Percentiles rank a stretch among this genome's conserved stretches.
Evolutionary conservation across 345 rosid species (phyloP).

Genomic region (Cardamine occulta): DNA sequence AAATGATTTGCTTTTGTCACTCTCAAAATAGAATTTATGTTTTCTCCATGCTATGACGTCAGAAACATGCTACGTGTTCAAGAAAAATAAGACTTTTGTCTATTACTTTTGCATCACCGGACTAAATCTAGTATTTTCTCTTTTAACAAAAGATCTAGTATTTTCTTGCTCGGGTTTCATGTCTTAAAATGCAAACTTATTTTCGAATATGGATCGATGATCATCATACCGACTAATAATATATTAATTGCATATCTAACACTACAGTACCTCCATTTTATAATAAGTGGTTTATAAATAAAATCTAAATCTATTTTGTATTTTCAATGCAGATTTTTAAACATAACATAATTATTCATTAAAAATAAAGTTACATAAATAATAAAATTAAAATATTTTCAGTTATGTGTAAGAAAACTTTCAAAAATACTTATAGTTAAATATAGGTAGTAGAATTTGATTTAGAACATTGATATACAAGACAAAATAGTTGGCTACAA

Average conservation of each 20-base stretch:
- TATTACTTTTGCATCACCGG: conserved; percentile 12
- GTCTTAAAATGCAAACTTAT: neutral
- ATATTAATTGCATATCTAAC: no score
- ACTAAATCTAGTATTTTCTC: no score
- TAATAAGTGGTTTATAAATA: neutral
- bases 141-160: neutral
- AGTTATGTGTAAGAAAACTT: no score
- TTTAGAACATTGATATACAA: neutral
- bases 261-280: neutral
- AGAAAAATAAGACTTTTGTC: neutral
- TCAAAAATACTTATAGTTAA: neutral
- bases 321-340: neutral
- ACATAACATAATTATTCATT: no score
- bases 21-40: conserved; percentile 10
- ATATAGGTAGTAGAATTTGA: neutral
- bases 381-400: no score
- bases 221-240: neutral
- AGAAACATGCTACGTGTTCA: conserved; percentile 39
- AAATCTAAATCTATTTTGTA: neutral
- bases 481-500: neutral
- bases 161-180: conserved; percentile 18
- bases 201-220: conserved; percentile 13
- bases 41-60: conserved; percentile 25
- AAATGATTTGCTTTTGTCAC: conserved; percentile 35
- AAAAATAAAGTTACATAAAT: no score